Evolutionary conservation across 176 grass and related monocot species (phyloP).

Genomic region (Tillandsia leiboldiana): DNA sequence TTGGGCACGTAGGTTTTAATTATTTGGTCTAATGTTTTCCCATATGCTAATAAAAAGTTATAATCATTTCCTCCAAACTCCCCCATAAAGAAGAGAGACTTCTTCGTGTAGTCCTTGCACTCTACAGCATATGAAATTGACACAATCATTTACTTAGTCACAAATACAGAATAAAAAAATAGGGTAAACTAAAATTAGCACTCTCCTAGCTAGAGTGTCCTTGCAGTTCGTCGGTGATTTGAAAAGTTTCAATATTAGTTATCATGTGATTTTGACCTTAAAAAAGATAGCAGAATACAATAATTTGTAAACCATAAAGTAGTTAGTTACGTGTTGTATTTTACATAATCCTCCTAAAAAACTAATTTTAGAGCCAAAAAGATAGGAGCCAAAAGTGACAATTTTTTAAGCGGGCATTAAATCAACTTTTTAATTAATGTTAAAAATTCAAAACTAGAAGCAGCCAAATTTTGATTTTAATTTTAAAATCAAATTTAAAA

Average conservation of each 20-base stretch:
- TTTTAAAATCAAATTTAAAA: too few species aligned
- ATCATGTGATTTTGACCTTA: not conserved
- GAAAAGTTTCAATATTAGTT: not conserved
- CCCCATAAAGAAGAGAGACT: conserved; percentile 31
- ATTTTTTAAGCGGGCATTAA: too few species aligned
- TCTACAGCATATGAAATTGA: not conserved
- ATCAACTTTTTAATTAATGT: too few species aligned
- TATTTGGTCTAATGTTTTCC: conserved; percentile 13
- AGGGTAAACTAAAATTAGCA: not conserved
- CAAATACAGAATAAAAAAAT: too few species aligned
- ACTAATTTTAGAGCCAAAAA: too few species aligned
- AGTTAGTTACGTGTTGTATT: too few species aligned
- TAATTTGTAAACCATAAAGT: not conserved
- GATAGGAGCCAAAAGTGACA: too few species aligned
- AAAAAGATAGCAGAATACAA: not conserved
- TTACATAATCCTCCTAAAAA: too few species aligned
- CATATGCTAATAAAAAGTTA: not conserved
- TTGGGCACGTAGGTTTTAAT: conserved; percentile 11
- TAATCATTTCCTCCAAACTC: conserved; percentile 36
- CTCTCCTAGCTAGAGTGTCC: not conserved
- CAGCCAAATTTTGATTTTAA: too few species aligned
- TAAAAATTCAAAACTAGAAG: too few species aligned
- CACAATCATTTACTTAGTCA: too few species aligned
- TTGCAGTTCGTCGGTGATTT: not conserved
- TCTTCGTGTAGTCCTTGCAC: conserved; percentile 18